Base-by-base conservation (phyloP, 495 filamentous ascomycete species). In the Talaromyces trachyspermus region DNA sequence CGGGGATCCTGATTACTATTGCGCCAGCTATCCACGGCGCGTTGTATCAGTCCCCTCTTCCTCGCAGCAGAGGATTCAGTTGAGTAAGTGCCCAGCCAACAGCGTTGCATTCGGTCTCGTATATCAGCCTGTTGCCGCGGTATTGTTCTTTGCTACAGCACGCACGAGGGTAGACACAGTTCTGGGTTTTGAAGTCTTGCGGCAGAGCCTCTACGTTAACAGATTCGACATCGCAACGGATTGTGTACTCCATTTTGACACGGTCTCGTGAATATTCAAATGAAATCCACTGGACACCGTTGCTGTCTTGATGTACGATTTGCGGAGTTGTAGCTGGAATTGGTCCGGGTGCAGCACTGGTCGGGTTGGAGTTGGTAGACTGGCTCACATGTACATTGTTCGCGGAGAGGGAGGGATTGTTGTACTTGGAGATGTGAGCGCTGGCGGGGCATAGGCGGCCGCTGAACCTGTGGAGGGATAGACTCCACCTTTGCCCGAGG, bases 201-300 rank as follows among this genome's bases (percentile, higher is more conserved):
- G 76, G 77, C 23, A 98, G 79, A 35, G 76, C 81, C 41, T 96
- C 89, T 41, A 91, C 86, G 60, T 88, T 89, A 36, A 98, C 89
- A 1, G 90, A 95, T 67, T 96, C 92, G 18, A 97, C 92, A 56
- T 98, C 92, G 59, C 92, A 98, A 26, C 92, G 84, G 59, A 98
- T 98, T 0, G 89, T 95, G 64, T 98, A 98, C 63, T 95, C 92
- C 89, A 96, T 95, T 78, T 98, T 98, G 53, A 98, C 89, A 23
- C 92, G 77, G 62, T 98, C 92, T 20, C 92, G 81, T 12, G 94
- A 97, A 63, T 98, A 98, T 59, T 98, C 92, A 49, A 98, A 98
- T 2, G 89, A 88, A 53, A 98, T 98, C 92, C 92, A 97, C 60
- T 98, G 92, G 9, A 97, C 92, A 12, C 92, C 92, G 53, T 95